phyloP scores from a whole-genome alignment of 768 basidiomycete genomes.

The Mycena maculata region DNA sequence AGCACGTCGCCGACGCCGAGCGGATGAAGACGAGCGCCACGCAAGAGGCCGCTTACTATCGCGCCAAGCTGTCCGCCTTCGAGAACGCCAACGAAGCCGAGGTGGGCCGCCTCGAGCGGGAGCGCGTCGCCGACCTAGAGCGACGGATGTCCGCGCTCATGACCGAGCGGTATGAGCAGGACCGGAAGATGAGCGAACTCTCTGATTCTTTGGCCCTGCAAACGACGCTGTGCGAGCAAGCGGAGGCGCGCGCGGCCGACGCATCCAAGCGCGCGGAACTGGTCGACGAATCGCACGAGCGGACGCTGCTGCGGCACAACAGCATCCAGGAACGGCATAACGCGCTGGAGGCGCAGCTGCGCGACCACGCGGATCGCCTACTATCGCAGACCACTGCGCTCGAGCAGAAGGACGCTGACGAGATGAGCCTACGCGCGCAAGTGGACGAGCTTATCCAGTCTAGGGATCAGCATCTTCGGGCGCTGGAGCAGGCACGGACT shows the following conservation, averaged over 20 bases:
- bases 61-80: conserved; percentile 91
- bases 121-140: conserved; percentile 82
- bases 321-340: conserved; percentile 76
- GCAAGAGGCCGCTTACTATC: conserved; percentile 96
- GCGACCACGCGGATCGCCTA: conserved; percentile 82
- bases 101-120: conserved; percentile 76
- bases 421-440: conserved; percentile 69
- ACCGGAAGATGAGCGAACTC: conserved; percentile 79
- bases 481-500: conserved; percentile 85
- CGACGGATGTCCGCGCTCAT: conserved; percentile 70
- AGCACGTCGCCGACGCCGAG: conserved; percentile 83
- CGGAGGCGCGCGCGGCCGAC: conserved; percentile 81
- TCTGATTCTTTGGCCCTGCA: conserved; percentile 80
- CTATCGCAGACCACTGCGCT: conserved; percentile 77
- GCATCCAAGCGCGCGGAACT: conserved; percentile 80
- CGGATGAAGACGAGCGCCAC: conserved; percentile 79
- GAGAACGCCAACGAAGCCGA: conserved; percentile 79
- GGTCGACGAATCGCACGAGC: conserved; percentile 75
- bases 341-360: conserved; percentile 69
- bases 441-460: conserved; percentile 77
- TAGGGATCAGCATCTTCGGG: conserved; percentile 87
- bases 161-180: conserved; percentile 71
- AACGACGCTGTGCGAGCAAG: conserved; percentile 80
- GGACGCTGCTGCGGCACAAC: conserved; percentile 70
- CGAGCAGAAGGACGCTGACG: conserved; percentile 86